Conservation (phyloP, 1,284 basidiomycete species). For the Butyriboletus regius region DNA sequence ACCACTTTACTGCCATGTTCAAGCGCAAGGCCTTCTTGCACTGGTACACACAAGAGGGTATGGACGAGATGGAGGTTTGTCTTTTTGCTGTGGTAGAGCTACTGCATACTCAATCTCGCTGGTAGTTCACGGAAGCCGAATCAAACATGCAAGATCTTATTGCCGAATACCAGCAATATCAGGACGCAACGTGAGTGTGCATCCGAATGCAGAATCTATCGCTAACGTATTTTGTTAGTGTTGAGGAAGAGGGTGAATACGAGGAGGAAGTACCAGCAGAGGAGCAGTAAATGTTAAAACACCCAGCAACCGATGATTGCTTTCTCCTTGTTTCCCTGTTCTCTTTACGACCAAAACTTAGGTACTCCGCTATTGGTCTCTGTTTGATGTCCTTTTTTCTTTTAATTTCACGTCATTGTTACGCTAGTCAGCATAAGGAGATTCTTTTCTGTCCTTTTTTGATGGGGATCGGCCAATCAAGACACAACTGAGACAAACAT, state of each 20-base stretch:
- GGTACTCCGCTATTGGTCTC: slow-evolving; percentile 31
- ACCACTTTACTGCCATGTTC: slow-evolving; percentile 99
- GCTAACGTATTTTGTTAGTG: slow-evolving; percentile 34
- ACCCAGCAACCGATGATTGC: slow-evolving; percentile 14
- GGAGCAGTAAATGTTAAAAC: slow-evolving; percentile 39
- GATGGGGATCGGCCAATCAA: background rate
- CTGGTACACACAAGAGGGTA: slow-evolving; percentile 97
- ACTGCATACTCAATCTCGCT: slow-evolving; percentile 16
- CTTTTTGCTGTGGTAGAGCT: background rate
- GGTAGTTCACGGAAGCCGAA: slow-evolving; percentile 85
- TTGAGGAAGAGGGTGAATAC: slow-evolving; percentile 76
- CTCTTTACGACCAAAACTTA: slow-evolving; percentile 34
- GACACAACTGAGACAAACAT: slow-evolving; percentile 16
- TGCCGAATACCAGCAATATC: slow-evolving; percentile 93
- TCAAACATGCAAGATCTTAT: slow-evolving; percentile 94
- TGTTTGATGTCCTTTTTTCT: slow-evolving; percentile 26
- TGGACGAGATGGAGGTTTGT: slow-evolving; percentile 93
- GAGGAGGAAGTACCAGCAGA: slow-evolving; percentile 62
- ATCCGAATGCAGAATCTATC: background rate
- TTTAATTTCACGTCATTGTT: slow-evolving; percentile 30
- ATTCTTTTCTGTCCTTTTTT: background rate
- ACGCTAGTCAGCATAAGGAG: slow-evolving; percentile 25
- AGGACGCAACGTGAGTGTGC: slow-evolving; percentile 76
- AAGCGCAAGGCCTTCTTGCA: slow-evolving; percentile 98
- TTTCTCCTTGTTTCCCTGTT: slow-evolving; percentile 13